phyloP scores from a whole-genome alignment of 2,329 filamentous ascomycete genomes.

The Neonectria punicea region DNA sequence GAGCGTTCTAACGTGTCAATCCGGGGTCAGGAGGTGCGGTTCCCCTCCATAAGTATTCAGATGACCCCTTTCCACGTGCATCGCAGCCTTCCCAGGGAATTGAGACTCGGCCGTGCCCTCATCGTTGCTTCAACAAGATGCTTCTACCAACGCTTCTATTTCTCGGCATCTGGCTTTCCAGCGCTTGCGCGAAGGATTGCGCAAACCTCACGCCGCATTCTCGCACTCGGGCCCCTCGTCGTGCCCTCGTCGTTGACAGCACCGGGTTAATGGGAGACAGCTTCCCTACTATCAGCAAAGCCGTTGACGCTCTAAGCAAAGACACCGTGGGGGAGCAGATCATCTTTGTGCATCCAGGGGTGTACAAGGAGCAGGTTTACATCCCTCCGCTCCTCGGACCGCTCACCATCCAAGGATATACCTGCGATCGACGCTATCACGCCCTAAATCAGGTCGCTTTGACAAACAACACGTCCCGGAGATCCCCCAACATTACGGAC shows the following conservation, averaged over 20 bases:
- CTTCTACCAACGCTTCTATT: background rate
- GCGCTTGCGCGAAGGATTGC: background rate
- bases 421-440: background rate
- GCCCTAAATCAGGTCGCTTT: background rate
- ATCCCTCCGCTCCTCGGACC: conserved; percentile 2
- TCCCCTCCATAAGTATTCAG: background rate
- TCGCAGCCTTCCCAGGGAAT: background rate
- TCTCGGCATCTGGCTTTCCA: background rate
- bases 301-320: background rate
- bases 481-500: background rate
- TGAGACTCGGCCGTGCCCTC: background rate
- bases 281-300: conserved; percentile 3
- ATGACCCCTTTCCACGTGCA: no score
- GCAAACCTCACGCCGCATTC: background rate
- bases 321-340: background rate
- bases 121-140: background rate
- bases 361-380: conserved; percentile 7
- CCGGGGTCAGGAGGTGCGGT: background rate
- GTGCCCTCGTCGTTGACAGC: background rate
- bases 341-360: conserved; percentile 7
- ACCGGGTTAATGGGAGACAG: background rate
- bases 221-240: background rate
- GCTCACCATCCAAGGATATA: background rate
- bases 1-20: background rate
- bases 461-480: conserved; percentile 3